These are phyloP conservation scores for Jamesozyma rosinii DNA, from an alignment of 805 yeast species.

Conservation along the genomic window DNA sequence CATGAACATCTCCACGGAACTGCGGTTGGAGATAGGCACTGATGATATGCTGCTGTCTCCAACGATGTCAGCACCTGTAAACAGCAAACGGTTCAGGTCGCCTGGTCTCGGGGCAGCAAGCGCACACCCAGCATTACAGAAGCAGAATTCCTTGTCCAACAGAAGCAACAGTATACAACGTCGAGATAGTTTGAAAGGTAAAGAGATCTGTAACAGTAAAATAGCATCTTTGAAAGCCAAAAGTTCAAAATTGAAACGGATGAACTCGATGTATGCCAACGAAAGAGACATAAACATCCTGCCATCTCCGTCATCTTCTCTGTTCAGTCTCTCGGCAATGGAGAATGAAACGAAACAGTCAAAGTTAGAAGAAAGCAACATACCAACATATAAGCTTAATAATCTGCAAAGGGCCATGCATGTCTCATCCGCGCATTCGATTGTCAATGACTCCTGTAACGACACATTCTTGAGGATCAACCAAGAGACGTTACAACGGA, in stretches of 20 bases:
- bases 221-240: neutral
- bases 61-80: neutral
- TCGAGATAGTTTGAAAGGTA: slow-evolving; percentile 2
- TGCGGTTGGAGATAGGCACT: neutral
- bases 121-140: neutral
- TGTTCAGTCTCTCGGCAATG: neutral
- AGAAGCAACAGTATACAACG: slow-evolving; percentile 1
- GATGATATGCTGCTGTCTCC: neutral
- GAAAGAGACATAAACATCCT: neutral
- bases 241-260: neutral
- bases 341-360: neutral
- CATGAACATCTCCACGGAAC: neutral
- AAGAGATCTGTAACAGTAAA: neutral
- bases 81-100: neutral
- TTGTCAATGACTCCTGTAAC: neutral
- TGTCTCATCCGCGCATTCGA: neutral
- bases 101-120: neutral
- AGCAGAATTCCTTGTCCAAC: neutral
- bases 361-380: neutral
- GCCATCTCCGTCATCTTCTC: neutral
- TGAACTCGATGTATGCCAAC: slow-evolving; percentile 2
- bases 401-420: neutral
- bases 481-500: slow-evolving; percentile 35
- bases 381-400: neutral
- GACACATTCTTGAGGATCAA: slow-evolving; percentile 45